Evolutionary conservation across 2,329 filamentous ascomycete species (phyloP).

Genomic region (Fusarium burgessii): DNA sequence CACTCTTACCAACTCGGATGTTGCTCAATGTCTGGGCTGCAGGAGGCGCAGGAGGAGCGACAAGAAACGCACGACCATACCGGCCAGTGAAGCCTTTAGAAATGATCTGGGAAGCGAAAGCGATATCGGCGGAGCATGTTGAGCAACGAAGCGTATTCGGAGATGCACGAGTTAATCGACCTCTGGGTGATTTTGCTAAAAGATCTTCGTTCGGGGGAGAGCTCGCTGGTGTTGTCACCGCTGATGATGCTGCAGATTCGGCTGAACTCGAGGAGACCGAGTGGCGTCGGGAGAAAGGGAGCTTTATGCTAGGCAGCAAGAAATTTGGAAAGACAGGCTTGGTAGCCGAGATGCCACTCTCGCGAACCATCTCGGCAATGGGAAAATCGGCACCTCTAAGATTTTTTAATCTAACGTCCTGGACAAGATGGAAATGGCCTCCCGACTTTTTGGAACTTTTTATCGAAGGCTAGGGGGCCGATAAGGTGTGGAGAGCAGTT

Average conservation of each 20-base stretch:
- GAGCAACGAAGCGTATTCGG: conserved; percentile 70
- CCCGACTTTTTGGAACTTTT: conserved; percentile 31
- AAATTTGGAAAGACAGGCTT: conserved; percentile 63
- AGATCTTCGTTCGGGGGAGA: conserved; percentile 40
- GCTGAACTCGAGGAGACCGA: conserved; percentile 52
- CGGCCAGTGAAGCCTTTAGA: conserved; percentile 75
- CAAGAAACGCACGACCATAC: conserved; percentile 72
- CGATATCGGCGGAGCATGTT: conserved; percentile 70
- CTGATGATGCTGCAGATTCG: conserved; percentile 46
- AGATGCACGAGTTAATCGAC: conserved; percentile 56
- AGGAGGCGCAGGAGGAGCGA: conserved; percentile 56
- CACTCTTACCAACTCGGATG: conserved; percentile 65
- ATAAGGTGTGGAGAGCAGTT: conserved; percentile 28
- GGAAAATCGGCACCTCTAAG: conserved; percentile 1
- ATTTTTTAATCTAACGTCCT: conserved; percentile 8
- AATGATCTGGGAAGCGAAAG: conserved; percentile 70
- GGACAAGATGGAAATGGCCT: conserved; percentile 6
- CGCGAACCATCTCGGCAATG: conserved; percentile 48
- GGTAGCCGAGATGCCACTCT: conserved; percentile 56
- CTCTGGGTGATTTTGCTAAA: conserved; percentile 22
- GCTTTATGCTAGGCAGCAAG: conserved; percentile 63
- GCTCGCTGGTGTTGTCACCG: conserved; percentile 47
- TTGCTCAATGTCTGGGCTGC: conserved; percentile 60
- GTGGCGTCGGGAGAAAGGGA: conserved; percentile 60
- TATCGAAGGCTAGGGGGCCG: conserved; percentile 24